Evolutionary conservation across 2,329 filamentous ascomycete genomes (phyloP), one percentile per base, ranked within the genome.

Genomic region (Aureobasidium musti): DNA sequence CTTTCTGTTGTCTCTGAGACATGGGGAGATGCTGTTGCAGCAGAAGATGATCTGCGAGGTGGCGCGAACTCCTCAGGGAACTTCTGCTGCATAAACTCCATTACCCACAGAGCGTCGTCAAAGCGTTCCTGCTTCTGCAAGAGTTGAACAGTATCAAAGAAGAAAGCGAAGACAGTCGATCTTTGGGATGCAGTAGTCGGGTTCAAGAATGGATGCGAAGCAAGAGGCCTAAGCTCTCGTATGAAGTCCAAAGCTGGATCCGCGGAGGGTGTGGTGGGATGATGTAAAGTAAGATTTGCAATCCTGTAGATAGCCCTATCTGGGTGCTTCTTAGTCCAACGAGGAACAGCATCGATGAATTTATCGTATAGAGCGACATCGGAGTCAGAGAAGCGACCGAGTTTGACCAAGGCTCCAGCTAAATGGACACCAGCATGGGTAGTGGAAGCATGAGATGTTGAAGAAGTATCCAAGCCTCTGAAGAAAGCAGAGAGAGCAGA

Each of bases 101-200:
- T 68, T 10, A 68, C 60, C 68, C 67, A 68, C 2, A 67, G 35
- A n/a, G 60, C 68, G 41, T 69, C 68, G 26, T 66, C 45, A n/a
- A 49, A 60, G 33, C 43, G 49, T 26, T 49, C 47, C 52, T 69
- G 67, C 26, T 54, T 50, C 6, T 68, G 52, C 28, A 68, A 53
- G 19, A 68, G 45, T 23, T 64, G 49, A 17, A 67, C 68, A 14
- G 60, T 65, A 26, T 68, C 60, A 37, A 69, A 67, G 61, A 66
- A 52, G 43, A 69, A 66, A 17, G 50, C 30, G 19, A 67, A 63
- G 10, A 67, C 66, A 8, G 41, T 39, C 10, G 39, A 47, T 28
- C 47, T 64, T 43, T 64, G 66, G 5, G 30, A 41, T 28, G 23
- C n/a, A 23, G 52, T 57, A 10, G 39, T 21, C 14, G 59, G 54